Evolutionary conservation across 2,329 filamentous ascomycete species (phyloP).

Genomic region (Drechmeria coniospora): DNA sequence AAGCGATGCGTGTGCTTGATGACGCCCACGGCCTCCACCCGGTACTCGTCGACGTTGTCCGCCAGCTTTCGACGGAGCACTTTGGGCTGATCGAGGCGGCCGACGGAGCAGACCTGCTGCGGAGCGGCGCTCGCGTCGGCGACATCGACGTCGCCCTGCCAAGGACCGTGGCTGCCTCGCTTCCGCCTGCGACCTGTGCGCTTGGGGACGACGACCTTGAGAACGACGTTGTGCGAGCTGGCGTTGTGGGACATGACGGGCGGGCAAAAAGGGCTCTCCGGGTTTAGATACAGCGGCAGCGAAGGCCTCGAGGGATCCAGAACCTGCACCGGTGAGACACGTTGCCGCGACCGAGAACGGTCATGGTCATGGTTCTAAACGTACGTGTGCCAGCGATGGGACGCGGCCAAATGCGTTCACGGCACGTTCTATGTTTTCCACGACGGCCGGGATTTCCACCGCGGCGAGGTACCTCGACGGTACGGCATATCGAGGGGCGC

Average conservation of each 20-base stretch:
- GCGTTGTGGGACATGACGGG: constrained; percentile 65
- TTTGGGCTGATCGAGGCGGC: constrained; percentile 35
- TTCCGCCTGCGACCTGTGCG: constrained; percentile 77
- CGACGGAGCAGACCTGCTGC: constrained; percentile 22
- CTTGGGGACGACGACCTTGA: constrained; percentile 77
- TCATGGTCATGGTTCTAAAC: constrained; percentile 4
- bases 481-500: constrained; percentile 20
- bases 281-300: constrained; percentile 60
- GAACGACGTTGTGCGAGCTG: constrained; percentile 64
- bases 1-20: constrained; percentile 77
- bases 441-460: constrained; percentile 27
- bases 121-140: constrained; percentile 9
- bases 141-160: constrained; percentile 27
- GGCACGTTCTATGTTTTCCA: constrained; percentile 26
- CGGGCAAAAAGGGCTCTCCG: constrained; percentile 63
- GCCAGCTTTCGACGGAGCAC: constrained; percentile 46
- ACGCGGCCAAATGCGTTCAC: constrained; percentile 25
- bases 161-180: constrained; percentile 56
- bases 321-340: too few species aligned
- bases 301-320: constrained; percentile 33
- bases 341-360: not conserved
- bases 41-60: constrained; percentile 55
- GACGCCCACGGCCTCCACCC: constrained; percentile 53
- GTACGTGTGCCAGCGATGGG: constrained; percentile 22
- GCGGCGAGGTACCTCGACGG: constrained; percentile 20